phyloP scores from a whole-genome alignment of 345 rosid genomes.

The Salix caprea region DNA sequence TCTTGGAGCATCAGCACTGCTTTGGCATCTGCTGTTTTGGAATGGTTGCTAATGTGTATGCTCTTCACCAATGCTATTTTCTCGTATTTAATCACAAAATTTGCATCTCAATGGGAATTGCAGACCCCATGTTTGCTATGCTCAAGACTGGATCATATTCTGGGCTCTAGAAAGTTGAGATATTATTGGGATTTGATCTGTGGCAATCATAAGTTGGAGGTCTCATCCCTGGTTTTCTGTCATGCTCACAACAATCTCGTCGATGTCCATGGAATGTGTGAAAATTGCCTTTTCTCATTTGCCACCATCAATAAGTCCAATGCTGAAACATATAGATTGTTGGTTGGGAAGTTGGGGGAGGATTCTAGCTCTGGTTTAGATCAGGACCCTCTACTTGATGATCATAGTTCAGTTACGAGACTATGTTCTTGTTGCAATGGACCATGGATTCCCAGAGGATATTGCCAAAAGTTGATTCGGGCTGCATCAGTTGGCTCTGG shows the following conservation, averaged over 20 bases:
- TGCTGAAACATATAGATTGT: conserved; percentile 74
- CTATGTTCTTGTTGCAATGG: conserved; percentile 69
- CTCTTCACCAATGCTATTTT: conserved; percentile 60
- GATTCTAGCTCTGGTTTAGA: conserved; percentile 34
- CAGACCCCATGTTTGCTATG: conserved; percentile 76
- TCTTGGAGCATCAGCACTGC: conserved; percentile 39
- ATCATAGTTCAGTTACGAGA: conserved; percentile 17
- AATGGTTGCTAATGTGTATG: conserved; percentile 74
- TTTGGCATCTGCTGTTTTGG: conserved; percentile 62
- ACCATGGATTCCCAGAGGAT: conserved; percentile 42
- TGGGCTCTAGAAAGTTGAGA: conserved; percentile 44
- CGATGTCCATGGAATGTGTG: conserved; percentile 75
- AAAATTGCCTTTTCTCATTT: conserved; percentile 72
- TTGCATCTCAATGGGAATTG: conserved; percentile 52
- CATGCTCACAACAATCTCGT: conserved; percentile 73
- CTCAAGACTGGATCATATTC: conserved; percentile 80
- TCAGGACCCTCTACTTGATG: conserved; percentile 27
- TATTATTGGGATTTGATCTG: conserved; percentile 72
- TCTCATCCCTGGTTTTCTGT: conserved; percentile 77
- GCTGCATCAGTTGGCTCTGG: conserved; percentile 23
- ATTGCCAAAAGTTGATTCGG: conserved; percentile 25
- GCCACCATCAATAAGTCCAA: conserved; percentile 69
- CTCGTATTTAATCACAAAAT: conserved; percentile 59
- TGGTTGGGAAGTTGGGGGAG: conserved; percentile 75
- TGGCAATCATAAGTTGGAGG: conserved; percentile 68